Evolutionary conservation across 345 rosid genomes (phyloP).

Genomic region (Rhodamnia argentea): DNA sequence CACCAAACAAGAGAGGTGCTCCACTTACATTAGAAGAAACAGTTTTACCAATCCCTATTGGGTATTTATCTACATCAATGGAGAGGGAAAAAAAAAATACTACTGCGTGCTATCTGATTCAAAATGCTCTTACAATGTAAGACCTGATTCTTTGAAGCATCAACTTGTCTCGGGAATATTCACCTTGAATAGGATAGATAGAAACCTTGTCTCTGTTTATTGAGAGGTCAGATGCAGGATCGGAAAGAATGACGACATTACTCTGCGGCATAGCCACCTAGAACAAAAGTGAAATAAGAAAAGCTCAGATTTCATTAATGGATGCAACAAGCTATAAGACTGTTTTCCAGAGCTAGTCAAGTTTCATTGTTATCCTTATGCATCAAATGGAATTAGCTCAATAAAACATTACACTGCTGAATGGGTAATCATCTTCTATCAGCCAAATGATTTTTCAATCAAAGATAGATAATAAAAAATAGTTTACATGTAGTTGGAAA

Average conservation of each 20-base stretch:
- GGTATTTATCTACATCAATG: not conserved
- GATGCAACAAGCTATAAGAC: not conserved
- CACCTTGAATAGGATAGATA: conserved; percentile 62
- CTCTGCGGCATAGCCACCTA: conserved; percentile 81
- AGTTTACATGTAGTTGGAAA: not conserved
- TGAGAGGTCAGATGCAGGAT: conserved; percentile 73
- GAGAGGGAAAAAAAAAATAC: not conserved
- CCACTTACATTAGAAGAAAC: not conserved
- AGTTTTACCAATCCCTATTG: not conserved
- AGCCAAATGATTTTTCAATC: not conserved
- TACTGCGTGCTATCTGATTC: not conserved
- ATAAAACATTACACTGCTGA: not conserved
- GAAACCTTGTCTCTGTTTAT: conserved; percentile 38
- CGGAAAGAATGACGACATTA: conserved; percentile 61
- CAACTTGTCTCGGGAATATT: conserved; percentile 75
- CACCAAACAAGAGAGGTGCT: not conserved
- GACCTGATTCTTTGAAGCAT: conserved; percentile 99
- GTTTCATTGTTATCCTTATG: not conserved
- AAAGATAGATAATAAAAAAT: not conserved
- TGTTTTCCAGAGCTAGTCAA: not conserved
- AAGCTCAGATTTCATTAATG: not conserved
- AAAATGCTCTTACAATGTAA: conserved; percentile 87
- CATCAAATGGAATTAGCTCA: not conserved
- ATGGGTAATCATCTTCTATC: not conserved
- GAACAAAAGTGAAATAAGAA: not conserved